Percentiles rank a stretch among this genome's conserved stretches.
Conservation (phyloP, 192 early-diverging fungal genomes). For the Powellomyces hirtus region DNA sequence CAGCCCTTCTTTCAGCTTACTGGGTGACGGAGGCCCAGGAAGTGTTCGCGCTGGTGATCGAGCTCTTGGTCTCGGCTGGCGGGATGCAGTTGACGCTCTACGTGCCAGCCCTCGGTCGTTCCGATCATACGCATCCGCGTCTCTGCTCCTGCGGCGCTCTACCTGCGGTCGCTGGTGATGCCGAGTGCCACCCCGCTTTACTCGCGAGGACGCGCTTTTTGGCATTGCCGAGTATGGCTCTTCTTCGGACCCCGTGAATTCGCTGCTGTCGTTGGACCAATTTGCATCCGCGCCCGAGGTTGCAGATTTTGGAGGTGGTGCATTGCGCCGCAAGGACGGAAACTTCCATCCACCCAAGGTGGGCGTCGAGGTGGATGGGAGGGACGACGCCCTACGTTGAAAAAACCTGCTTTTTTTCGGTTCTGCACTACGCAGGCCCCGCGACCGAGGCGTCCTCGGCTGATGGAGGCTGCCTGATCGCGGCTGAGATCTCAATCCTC, state of each 20-base stretch:
- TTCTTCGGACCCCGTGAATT: conserved; percentile 15
- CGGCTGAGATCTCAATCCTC: too few relatives aligned
- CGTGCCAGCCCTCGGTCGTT: background rate
- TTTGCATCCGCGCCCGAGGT: background rate
- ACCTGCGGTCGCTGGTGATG: too few relatives aligned
- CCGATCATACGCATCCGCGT: too few relatives aligned
- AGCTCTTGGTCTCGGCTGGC: background rate
- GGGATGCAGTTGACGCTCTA: background rate
- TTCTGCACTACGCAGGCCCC: too few relatives aligned
- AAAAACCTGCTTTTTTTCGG: too few relatives aligned
- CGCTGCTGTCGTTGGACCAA: conserved; percentile 4
- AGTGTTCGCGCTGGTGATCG: background rate
- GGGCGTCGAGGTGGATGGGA: conserved; percentile 4
- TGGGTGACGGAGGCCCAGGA: conserved; percentile 9
- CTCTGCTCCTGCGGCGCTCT: too few relatives aligned
- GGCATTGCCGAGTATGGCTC: too few relatives aligned
- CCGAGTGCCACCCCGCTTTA: too few relatives aligned
- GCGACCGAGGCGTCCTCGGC: too few relatives aligned
- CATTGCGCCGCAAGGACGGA: background rate
- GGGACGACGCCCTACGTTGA: too few relatives aligned
- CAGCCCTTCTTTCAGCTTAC: conserved; percentile 4
- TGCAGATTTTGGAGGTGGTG: background rate
- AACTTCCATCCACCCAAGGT: conserved; percentile 18
- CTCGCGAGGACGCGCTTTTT: too few relatives aligned
- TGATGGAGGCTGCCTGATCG: too few relatives aligned